Base-by-base conservation (phyloP, 768 basidiomycete genomes). In the Sporobolomyces phaffii region DNA sequence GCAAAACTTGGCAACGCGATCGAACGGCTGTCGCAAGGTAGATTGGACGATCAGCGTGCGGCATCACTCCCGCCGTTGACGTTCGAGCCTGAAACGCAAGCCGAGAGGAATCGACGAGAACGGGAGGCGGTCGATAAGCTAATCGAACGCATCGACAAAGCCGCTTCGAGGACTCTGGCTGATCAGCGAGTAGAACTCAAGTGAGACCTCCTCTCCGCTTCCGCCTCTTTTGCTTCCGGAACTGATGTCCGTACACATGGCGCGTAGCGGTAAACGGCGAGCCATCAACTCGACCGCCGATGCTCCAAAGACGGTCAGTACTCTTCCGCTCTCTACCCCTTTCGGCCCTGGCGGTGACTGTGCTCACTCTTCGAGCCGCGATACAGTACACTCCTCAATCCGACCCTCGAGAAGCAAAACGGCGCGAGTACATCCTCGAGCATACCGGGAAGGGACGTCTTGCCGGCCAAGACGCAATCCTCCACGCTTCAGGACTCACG, bases 41-140 rank as follows among this genome's bases (percentile, higher is more conserved):
- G 77, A 36, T 56, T 78, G 36, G 72, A 77, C 51, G 68, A 74
- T 50, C 77, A 77, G 62, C 57, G 77, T 5, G 77, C 75, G 5
- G 54, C 56, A 18, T 60, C 69, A 22, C 49, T 48, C 31, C 70
- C 65, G 15, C 10, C 28, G 51, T 11, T 31, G 7, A 24, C 29
- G 1, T 33, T 17, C 5, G 51, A 31, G 22, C 44, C 45, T 2
- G 38, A 60, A 36, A 54, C 6, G 24, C 26, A n/a, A 1, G 58
- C 26, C 20, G 17, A 47, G 31, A 15, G 59, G 28, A 43, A 34
- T 43, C 34, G 36, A 28, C n/a, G 36, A 14, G 59, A 91, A 52
- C 87, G 90, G 50, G 81, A 79, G n/a, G 84, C 91, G 72, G 75
- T 90, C 22, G 85, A 87, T 29, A 77, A 89, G 60, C 28, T 72